Evolutionary conservation across 1,284 basidiomycete genomes (phyloP), one percentile per base, ranked within the genome.

Genomic region (Malassezia caprae): DNA sequence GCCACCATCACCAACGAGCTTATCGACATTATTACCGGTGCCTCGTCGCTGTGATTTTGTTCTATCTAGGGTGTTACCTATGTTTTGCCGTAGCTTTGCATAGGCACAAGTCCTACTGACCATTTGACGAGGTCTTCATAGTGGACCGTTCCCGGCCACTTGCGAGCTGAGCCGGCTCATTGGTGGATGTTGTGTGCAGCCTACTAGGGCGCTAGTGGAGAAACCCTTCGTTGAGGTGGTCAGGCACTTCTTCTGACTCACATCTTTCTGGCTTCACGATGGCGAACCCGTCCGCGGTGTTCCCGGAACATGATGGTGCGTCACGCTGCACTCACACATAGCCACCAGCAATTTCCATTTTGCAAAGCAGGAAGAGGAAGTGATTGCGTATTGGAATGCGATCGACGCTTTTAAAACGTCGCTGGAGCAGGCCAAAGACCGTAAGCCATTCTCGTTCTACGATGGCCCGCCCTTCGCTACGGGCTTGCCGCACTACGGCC

Each of bases 381-480:
- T 96, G 58, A 80, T 96, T 64, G 79, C 81, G 55, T 96, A 84
- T 78, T 98, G 94, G 94, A 81, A 82, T 61, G 90, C 90, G 73
- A 98, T 98, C 74, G 89, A 98, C 79, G 94, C 94, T 51, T 99
- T 99, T 78, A 83, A 86, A 76, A 96, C 91, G 5, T 89, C 87
- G 68, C 78, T 96, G 65, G 89, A 90, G 78, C 83, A 94, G 54
- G 89, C 87, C 2, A 85, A 94, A 74, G 90, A 88, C 8, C 81
- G 84, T 44, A 88, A 90, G 41, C 82, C 88, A 64, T 96, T 82
- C 77, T 85, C 88, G 40, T 99, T 98, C 80, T 96, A 91, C 78
- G 94, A 98, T 75, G 93, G 94, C 2, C 93, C 93, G 6, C 93
- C 93, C 1, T 98, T 96, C 71, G 93, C 93, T 1, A 96, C 94